phyloP scores from a whole-genome alignment of 2,329 filamentous ascomycete genomes.

The Aureobasidium zeae region DNA sequence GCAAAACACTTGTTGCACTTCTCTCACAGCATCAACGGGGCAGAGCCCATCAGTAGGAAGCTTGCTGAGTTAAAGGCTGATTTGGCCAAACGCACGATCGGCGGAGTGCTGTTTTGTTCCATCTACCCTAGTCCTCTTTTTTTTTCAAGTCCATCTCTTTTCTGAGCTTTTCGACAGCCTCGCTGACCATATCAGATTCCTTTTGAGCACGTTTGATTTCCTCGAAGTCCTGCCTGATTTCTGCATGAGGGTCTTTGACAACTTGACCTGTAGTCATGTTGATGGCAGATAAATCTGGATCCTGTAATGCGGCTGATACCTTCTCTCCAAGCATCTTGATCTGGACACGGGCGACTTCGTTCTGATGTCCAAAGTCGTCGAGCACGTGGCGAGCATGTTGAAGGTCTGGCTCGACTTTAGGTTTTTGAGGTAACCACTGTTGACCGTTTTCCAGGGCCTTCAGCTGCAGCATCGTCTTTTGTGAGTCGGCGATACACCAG shows the following conservation, averaged over 20 bases:
- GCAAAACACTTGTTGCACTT: too few relatives aligned
- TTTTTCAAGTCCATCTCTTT: conserved; percentile 10
- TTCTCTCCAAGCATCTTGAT: conserved; percentile 9
- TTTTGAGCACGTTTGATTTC: conserved; percentile 8
- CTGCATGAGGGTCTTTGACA: conserved; percentile 1
- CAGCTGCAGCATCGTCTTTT: conserved; percentile 19
- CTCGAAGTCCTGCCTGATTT: conserved; percentile 10
- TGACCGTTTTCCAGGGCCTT: conserved; percentile 11
- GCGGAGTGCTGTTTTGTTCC: background rate
- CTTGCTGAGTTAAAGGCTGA: too few relatives aligned
- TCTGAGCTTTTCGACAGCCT: conserved; percentile 6
- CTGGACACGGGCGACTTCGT: conserved; percentile 6
- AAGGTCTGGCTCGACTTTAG: background rate
- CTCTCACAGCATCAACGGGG: too few relatives aligned
- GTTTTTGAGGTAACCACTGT: conserved; percentile 14
- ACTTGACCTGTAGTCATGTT: conserved; percentile 9
- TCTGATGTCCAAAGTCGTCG: conserved; percentile 11
- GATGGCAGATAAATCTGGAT: conserved; percentile 3
- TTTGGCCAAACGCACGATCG: too few relatives aligned
- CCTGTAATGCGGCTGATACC: conserved; percentile 2
- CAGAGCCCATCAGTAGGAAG: too few relatives aligned
- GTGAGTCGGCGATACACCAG: conserved; percentile 22
- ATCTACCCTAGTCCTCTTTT: conserved; percentile 3
- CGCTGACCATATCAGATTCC: conserved; percentile 2
- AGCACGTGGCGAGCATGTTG: conserved; percentile 12